Evolutionary conservation across 164 flowering plant species (phyloP).

Genomic region (Vitis amurensis): DNA sequence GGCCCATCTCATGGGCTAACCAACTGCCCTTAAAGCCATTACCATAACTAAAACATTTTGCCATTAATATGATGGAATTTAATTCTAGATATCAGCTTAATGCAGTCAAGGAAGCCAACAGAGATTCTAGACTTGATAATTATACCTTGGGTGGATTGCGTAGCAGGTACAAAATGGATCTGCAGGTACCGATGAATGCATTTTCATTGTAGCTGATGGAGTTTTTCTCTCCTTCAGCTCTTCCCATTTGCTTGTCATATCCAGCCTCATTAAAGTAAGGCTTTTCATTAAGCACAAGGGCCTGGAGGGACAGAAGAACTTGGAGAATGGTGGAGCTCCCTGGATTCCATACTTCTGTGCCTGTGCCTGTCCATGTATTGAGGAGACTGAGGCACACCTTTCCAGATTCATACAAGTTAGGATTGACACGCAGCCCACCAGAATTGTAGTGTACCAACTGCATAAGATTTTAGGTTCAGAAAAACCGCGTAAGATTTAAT

Average conservation of each 20-base stretch:
- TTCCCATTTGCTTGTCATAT: conserved; percentile 75
- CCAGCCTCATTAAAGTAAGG: conserved; percentile 98
- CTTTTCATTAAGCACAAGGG: conserved; percentile 87
- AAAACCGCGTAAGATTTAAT: not conserved
- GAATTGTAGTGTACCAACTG: conserved; percentile 87
- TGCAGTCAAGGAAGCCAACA: not conserved
- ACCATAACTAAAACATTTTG: too few species aligned
- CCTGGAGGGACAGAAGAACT: conserved; percentile 91
- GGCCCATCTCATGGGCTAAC: too few species aligned
- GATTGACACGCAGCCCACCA: conserved; percentile 86
- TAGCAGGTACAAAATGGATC: conserved; percentile 73
- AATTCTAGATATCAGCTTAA: not conserved
- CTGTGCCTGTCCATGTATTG: conserved; percentile 87
- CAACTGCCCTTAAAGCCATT: too few species aligned
- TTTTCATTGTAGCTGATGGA: conserved; percentile 88
- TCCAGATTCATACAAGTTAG: conserved; percentile 92
- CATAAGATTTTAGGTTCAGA: conserved; percentile 17
- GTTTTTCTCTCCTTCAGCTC: conserved; percentile 86
- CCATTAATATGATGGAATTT: not conserved
- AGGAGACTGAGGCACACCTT: conserved; percentile 92
- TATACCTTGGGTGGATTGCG: conserved; percentile 88
- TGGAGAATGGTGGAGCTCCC: conserved; percentile 78
- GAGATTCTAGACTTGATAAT: not conserved
- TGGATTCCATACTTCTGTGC: conserved; percentile 83
- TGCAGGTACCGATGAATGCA: conserved; percentile 80